Evolutionary conservation across 2,329 filamentous ascomycete genomes (phyloP), one percentile per base, ranked within the genome.

Genomic region (Claviceps arundinis): DNA sequence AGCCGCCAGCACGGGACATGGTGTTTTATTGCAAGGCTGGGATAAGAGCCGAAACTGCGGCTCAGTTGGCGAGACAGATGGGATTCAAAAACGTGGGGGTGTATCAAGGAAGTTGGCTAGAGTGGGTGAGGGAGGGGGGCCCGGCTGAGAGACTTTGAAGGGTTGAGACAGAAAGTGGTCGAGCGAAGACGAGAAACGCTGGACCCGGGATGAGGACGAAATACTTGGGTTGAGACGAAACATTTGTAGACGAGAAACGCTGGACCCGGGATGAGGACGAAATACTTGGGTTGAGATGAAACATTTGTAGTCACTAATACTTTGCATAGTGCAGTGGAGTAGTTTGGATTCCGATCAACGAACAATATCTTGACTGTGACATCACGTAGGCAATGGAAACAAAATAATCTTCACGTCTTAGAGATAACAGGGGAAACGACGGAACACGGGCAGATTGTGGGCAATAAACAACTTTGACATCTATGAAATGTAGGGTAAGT

Each of bases 1-100:
- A 75, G 54, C 85, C 87, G 55, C 90, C 75, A 0, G 60, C 61
- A 2, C 72, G 71, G 54, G 73, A 79, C 45, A 65, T 95, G 14
- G 76, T 97, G 4, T 93, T 97, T 62, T 97, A 95, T 68, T 98
- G 93, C 71, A 94, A 89, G 71, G 84, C 90, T 0, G 93, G 93
- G 2, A 87, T 97, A 57, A 76, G 93, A 64, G 89, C 87, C 59
- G 73, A 76, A 46, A 80, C 86, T 0, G 90, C 90, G 6, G 89
- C 89, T 6, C 75, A 78, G 57, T 68, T 96, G 65, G 93, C 93
- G 34, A 73, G 74, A 60, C 77, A 86, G 63, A 84, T 82, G 2
- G 91, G 91, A 9, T 97, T 87, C 76, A 68, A 70, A 48, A 78
- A 76, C 7, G 80, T 87, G 0, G 80, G 80, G 19, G 85, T 89